Base-by-base conservation (phyloP, 225 moss, liverwort and hornwort species). In the Bryum argenteum region DNA sequence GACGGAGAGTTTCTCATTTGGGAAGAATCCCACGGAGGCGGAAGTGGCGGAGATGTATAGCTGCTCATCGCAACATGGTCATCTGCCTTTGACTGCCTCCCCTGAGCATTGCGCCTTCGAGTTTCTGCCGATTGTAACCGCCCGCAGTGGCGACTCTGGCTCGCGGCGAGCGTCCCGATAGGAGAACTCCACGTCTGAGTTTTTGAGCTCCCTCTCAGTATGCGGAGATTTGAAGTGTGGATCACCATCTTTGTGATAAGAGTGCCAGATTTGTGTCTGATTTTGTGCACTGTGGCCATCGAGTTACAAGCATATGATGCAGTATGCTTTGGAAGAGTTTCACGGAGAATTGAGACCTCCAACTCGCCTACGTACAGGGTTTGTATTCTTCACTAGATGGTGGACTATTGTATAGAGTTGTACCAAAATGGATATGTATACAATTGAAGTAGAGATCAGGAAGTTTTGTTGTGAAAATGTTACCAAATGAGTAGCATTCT, bases 51-150 rank as follows among this genome's bases (percentile, higher is more conserved):
- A 48, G 8, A 41, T 48, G 21, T 76, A 63, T 21, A 63, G 63
- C 6, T 40, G 54, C 11, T 55, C 69, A 4, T 0, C 54, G 11
- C 15, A 45, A 0, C 63, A 69, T 15, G 16, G 3, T 42, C 61
- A 70, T 19, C 12, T 70, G 41, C 86, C 83, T 16, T 58, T 87
- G 58, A 87, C 86, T 3, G 54, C 67, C 50, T 72, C 83, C 58
- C 86, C 86, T 0, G 86, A 87, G 42, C 80, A 87, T 21, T 83
- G 80, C 45, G 70, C 75, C 56, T 87, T 87, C 48, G 83, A 87
- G 54, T 80, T 87, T 63, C 72, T 87, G 70, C 86, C 86, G 51
- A 18, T 87, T 48, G 69, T 86, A 22, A 78, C 86, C 18, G 71
- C 79, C 15, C 70, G 63, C 23, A 63, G 67, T 37, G 77, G 79